Evolutionary conservation across 768 basidiomycete genomes (phyloP).

Genomic region (Psilocybe subaeruginosa): DNA sequence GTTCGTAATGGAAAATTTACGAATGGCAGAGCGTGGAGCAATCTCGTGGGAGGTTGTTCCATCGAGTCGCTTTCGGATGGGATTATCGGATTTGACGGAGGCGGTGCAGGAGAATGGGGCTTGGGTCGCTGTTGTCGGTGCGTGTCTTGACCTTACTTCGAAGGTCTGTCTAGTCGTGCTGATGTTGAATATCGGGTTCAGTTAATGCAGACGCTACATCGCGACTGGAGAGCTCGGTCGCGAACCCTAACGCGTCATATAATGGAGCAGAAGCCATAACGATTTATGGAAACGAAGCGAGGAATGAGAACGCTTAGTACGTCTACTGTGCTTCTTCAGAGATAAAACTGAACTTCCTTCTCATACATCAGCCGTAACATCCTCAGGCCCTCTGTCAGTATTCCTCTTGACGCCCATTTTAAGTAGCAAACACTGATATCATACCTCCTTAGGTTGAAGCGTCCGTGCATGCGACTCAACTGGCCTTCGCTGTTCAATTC

Average conservation of each 20-base stretch:
- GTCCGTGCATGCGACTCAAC: slow-evolving; percentile 33
- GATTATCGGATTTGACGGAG: slow-evolving; percentile 38
- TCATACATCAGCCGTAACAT: slow-evolving; percentile 28
- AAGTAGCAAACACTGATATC: background rate
- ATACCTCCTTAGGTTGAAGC: slow-evolving; percentile 28
- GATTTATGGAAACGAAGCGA: slow-evolving; percentile 47
- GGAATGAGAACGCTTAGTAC: slow-evolving; percentile 66
- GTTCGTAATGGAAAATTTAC: slow-evolving; percentile 46
- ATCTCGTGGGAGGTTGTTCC: slow-evolving; percentile 40
- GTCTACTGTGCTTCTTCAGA: slow-evolving; percentile 18
- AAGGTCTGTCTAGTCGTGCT: background rate
- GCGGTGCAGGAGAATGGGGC: slow-evolving; percentile 48
- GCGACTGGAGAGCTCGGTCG: slow-evolving; percentile 38
- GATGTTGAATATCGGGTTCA: slow-evolving; percentile 12
- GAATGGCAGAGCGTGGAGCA: slow-evolving; percentile 11
- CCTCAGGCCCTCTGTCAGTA: slow-evolving; percentile 31
- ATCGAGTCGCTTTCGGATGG: slow-evolving; percentile 42
- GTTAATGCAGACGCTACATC: slow-evolving; percentile 44
- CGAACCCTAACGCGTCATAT: slow-evolving; percentile 42
- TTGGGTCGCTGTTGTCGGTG: slow-evolving; percentile 58
- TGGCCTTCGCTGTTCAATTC: slow-evolving; percentile 20
- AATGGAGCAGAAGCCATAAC: slow-evolving; percentile 52
- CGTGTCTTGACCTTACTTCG: slow-evolving; percentile 18
- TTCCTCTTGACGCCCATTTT: background rate
- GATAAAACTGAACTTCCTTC: background rate